phyloP scores from a whole-genome alignment of 2,329 filamentous ascomycete genomes.

The Aspergillus flavus region DNA sequence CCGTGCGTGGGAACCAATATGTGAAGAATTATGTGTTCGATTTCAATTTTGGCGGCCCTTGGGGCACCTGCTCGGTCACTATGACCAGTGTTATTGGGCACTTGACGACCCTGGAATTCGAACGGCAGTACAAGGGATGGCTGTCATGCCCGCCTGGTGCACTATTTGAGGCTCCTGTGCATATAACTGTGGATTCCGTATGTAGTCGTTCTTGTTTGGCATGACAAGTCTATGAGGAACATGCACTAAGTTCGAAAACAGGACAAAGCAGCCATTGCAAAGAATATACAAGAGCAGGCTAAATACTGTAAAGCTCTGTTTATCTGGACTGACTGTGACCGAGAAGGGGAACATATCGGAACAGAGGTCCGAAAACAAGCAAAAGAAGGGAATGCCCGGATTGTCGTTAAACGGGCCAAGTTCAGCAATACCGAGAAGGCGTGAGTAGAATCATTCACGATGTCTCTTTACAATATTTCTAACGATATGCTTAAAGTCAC shows the following conservation, averaged over 20 bases:
- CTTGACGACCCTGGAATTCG: constrained; percentile 79
- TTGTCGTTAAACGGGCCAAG: constrained; percentile 80
- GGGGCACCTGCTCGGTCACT: constrained; percentile 80
- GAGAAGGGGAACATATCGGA: constrained; percentile 96
- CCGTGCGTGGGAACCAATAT: constrained; percentile 69
- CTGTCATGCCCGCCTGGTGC: constrained; percentile 73
- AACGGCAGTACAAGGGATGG: constrained; percentile 75
- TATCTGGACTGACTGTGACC: constrained; percentile 99
- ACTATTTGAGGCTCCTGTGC: constrained; percentile 80
- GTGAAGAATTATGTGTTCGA: constrained; percentile 94
- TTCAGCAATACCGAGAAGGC: constrained; percentile 97
- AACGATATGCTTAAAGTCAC: constrained; percentile 60
- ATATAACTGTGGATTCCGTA: constrained; percentile 68
- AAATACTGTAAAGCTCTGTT: constrained; percentile 73
- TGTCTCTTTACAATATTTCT: background rate
- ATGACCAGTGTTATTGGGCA: constrained; percentile 96
- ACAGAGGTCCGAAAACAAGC: constrained; percentile 86
- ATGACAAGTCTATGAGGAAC: background rate
- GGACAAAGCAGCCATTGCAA: constrained; percentile 78
- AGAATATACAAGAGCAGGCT: constrained; percentile 82
- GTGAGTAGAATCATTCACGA: constrained; percentile 53
- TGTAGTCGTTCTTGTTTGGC: constrained; percentile 20
- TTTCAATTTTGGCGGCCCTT: constrained; percentile 79
- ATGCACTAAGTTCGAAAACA: constrained; percentile 41
- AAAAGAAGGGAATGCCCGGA: constrained; percentile 67